phyloP scores from a whole-genome alignment of 768 basidiomycete species.

The Suillus decipiens region DNA sequence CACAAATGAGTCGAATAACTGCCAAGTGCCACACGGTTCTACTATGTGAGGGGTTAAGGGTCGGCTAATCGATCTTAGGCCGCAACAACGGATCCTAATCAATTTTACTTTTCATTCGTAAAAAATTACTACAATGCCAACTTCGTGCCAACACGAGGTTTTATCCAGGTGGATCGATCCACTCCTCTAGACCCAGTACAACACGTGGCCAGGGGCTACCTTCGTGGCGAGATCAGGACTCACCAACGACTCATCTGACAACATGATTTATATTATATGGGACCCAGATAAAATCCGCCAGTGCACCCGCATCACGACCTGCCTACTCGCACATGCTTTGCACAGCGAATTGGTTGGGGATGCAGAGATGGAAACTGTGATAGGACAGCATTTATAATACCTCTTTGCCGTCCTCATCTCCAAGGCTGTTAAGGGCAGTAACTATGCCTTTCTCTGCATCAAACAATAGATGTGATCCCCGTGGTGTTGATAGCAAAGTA shows the following conservation, averaged over 20 bases:
- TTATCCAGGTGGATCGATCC: background rate
- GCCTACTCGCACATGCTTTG: background rate
- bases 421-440: conserved; percentile 42
- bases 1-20: conserved; percentile 11
- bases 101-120: conserved; percentile 5
- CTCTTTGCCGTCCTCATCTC: conserved; percentile 11
- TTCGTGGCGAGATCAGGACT: background rate
- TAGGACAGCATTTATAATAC: background rate
- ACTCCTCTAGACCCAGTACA: background rate
- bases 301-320: background rate
- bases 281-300: background rate
- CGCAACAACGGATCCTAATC: conserved; percentile 12
- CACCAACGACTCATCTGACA: background rate
- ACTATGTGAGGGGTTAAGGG: conserved; percentile 30
- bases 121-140: background rate
- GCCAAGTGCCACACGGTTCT: conserved; percentile 20
- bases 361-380: background rate
- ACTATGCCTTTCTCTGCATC: conserved; percentile 66
- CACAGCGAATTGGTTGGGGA: background rate
- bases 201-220: background rate
- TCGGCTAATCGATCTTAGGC: conserved; percentile 26
- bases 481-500: conserved; percentile 41
- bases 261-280: background rate
- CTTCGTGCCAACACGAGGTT: conserved; percentile 2
- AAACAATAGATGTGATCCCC: conserved; percentile 49